Evolutionary conservation across 345 rosid genomes (phyloP).

Genomic region (Nephelium lappaceum): DNA sequence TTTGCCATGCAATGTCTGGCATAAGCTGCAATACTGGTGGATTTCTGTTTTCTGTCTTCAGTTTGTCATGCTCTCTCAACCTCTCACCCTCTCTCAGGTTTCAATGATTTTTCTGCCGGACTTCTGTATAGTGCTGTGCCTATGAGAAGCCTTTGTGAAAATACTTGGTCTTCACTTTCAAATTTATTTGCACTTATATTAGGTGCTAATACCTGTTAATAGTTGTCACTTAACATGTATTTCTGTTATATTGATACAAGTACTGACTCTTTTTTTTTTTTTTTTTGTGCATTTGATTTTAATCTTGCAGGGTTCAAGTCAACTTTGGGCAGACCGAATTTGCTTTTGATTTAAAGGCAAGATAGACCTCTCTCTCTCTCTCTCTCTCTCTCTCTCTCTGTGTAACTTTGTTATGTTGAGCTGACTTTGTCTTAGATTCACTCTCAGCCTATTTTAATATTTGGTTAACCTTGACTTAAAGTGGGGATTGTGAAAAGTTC

Average conservation of each 20-base stretch:
- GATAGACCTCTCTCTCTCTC: constrained; percentile 20
- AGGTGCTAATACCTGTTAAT: background rate
- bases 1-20: background rate
- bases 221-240: background rate
- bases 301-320: constrained; percentile 72
- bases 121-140: background rate
- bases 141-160: background rate
- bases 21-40: background rate
- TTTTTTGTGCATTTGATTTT: constrained; percentile 20
- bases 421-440: background rate
- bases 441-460: background rate
- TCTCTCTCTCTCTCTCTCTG: background rate
- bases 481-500: too few species aligned
- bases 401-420: background rate
- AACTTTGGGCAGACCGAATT: constrained; percentile 84
- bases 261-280: constrained; percentile 6
- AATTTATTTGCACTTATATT: background rate
- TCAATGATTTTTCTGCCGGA: background rate
- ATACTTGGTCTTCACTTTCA: background rate
- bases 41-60: background rate
- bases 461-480: background rate
- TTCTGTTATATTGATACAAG: background rate
- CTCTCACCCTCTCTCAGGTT: background rate
- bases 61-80: background rate
- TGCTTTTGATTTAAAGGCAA: constrained; percentile 83